Base-by-base conservation (phyloP, 176 grass and related monocot genomes). In the Pontederia crassipes region DNA sequence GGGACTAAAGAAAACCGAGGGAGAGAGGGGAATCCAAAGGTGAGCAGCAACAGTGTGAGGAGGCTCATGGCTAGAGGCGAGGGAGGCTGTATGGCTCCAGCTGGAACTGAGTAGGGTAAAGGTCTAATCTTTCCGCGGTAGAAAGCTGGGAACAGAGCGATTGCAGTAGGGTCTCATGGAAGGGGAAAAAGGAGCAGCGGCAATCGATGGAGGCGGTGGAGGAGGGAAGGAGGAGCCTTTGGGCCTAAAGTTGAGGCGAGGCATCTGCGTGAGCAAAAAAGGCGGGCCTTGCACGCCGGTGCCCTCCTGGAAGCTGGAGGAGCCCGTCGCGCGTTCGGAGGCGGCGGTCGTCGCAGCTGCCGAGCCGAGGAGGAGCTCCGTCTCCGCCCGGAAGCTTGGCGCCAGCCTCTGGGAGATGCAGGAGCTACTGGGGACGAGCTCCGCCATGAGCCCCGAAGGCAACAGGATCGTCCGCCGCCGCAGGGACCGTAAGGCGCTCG, bases 341-440 rank as follows among this genome's bases (percentile, higher is more conserved):
- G 50, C 51, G 15, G 17, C 45, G n/a, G 61, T 28, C 14, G 20
- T 57, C 17, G 72, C 12, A 28, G 57, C 48, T 49, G 70, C 61
- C 7, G 67, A 58, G 32, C 66, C 49, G 71, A 73, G 80, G 45
- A 54, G 85, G 80, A 73, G 72, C 80, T 81, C 80, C 56, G 70
- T 86, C 46, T 91, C 92, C 27, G 93, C 93, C 9, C 74, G 93
- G 15, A 78, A 97, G 81, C 84, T 97, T 13, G 93, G 93, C 48
- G 93, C 93, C 26, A 90, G 77, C 12, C 74, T 97, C 32, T 97
- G 93, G 93, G 93, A 91, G 87, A 97, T 97, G 76, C 93, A 92
- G 67, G 71, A 67, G 14, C 11, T 77, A 5, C 55, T n/a, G 64
- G 48, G 32, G 32, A 40, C 32, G 40, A 12, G 28, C 28, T 46